These are phyloP conservation scores for Tulasnella sp. DNA, from an alignment of 768 basidiomycete genomes.

Conservation along the genomic window DNA sequence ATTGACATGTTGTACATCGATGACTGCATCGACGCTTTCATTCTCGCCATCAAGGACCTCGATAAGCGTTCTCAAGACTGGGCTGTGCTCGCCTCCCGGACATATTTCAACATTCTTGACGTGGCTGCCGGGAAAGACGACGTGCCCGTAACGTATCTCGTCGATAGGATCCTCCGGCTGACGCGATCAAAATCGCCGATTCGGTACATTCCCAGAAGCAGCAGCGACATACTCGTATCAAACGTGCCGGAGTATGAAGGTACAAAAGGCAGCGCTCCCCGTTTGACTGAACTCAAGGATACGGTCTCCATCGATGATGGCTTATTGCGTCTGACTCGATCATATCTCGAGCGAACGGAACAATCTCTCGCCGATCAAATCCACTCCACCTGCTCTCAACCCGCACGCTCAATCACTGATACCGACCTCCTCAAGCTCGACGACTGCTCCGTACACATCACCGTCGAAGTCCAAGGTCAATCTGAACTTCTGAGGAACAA, in stretches of 20 bases:
- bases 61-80: not conserved
- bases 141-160: slow-evolving; percentile 21
- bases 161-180: slow-evolving; percentile 21
- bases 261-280: slow-evolving; percentile 10
- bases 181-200: slow-evolving; percentile 24
- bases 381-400: not conserved
- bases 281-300: slow-evolving; percentile 22
- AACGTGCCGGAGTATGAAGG: not conserved
- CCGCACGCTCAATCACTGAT: not conserved
- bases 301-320: slow-evolving; percentile 22
- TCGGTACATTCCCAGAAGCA: slow-evolving; percentile 19
- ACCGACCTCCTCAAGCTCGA: slow-evolving; percentile 22
- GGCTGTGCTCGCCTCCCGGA: not conserved
- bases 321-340: slow-evolving; percentile 19
- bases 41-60: slow-evolving; percentile 20
- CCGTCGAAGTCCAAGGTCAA: slow-evolving; percentile 24
- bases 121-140: slow-evolving; percentile 23
- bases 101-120: slow-evolving; percentile 20
- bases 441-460: slow-evolving; percentile 25
- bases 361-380: not conserved
- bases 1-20: slow-evolving; percentile 24
- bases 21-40: slow-evolving; percentile 24
- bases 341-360: slow-evolving; percentile 3
- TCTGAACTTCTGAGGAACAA: slow-evolving; percentile 23
- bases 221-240: too few relatives aligned